These are phyloP conservation scores for Ganoderma leucocontextum DNA, from an alignment of 1,284 basidiomycete species.

Conservation along the genomic window DNA sequence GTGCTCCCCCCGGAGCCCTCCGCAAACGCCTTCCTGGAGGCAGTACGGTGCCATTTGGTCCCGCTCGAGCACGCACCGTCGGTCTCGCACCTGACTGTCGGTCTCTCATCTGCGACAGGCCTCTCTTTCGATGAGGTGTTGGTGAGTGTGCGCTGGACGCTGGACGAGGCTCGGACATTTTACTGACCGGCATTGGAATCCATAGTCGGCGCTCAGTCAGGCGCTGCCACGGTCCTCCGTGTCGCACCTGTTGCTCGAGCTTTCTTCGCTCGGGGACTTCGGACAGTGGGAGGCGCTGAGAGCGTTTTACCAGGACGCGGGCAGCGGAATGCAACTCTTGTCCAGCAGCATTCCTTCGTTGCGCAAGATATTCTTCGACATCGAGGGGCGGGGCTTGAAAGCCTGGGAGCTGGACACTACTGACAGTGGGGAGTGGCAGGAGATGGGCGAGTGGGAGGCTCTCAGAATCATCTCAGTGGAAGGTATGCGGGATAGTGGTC, in stretches of 20 bases:
- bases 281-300: background rate
- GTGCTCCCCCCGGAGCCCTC: background rate
- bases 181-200: background rate
- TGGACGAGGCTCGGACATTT: background rate
- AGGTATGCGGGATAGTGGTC: background rate
- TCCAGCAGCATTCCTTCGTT: background rate
- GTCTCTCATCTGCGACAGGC: background rate
- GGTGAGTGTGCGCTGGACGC: background rate
- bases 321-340: background rate
- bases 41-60: background rate
- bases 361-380: slow-evolving; percentile 1
- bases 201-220: background rate
- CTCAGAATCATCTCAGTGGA: background rate
- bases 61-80: slow-evolving; percentile 1
- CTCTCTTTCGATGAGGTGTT: background rate
- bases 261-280: background rate
- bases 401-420: background rate
- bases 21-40: background rate
- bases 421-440: background rate
- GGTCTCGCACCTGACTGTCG: background rate
- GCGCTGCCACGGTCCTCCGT: background rate
- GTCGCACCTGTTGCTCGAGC: background rate
- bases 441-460: background rate
- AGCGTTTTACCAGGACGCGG: background rate
- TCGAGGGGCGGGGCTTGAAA: background rate